Evolutionary conservation across 257 asterid genomes (phyloP), one percentile per base, ranked within the genome.

Genomic region (Voacanga thouarsii): DNA sequence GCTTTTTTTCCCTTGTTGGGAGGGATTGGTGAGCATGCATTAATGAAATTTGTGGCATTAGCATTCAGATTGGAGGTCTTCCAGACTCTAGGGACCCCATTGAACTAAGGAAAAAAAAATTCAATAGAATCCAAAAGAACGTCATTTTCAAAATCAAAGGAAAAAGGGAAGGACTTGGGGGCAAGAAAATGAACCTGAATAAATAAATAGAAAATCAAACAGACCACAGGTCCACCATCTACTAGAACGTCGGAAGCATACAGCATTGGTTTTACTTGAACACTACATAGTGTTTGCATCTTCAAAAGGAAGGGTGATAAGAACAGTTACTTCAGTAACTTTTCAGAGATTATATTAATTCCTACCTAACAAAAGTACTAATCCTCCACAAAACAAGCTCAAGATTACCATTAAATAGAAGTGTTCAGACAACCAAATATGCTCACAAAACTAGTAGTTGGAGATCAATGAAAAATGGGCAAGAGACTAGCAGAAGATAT

Each of bases 401-500:
- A 63, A 72, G n/a, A 16, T 63, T 43, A 21, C 50, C 24, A 21
- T 24, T 11, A 5, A 19, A 12, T 37, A 45, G 33, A 66, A 51
- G 19, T n/a, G 37, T 8, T 33, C n/a, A 64, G 28, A 77, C 75
- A 14, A 30, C 60, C 4, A 76, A 76, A 49, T 2, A 37, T 39
- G 19, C 49, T 30, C 72, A 30, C 53, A 15, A 65, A 50, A 53
- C 66, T 51, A 24, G 45, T 16, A 33, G 59, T 30, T 53, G n/a
- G 33, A 41, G 26, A 44, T 44, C 57, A 51, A 71, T 47, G 75
- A 26, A 18, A 26, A 43, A 75, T 15, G 68, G 12, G 68, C 24
- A 72, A 78, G 67, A 77, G 28, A 56, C 66, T 14, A 28, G 76
- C 43, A 23, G 76, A 83, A 81, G 88, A 90, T 86, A 94, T 87